These are phyloP conservation scores for Haberlea rhodopensis DNA, from an alignment of 257 asterid species.

Conservation along the genomic window DNA sequence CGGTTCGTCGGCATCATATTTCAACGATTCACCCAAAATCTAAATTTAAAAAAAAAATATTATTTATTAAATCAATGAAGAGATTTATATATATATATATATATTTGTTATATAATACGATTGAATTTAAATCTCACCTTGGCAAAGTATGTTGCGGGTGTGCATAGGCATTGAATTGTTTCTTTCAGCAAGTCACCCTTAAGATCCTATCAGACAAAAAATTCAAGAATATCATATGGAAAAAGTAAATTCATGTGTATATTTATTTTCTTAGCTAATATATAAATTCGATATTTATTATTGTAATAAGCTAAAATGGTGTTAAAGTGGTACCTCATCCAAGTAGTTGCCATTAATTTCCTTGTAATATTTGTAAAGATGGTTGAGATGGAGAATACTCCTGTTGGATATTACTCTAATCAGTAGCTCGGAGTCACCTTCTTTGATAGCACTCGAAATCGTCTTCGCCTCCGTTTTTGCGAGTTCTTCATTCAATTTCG, in stretches of 20 bases:
- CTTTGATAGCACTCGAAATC: slow-evolving; percentile 39
- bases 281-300: no score
- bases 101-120: no score
- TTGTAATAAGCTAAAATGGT: no score
- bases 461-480: slow-evolving; percentile 72
- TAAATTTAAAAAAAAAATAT: not conserved
- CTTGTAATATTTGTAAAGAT: slow-evolving; percentile 58
- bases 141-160: slow-evolving; percentile 54
- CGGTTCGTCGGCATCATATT: slow-evolving; percentile 45
- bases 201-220: slow-evolving; percentile 44
- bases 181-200: slow-evolving; percentile 38
- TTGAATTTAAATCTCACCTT: slow-evolving; percentile 38
- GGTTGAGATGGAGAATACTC: slow-evolving; percentile 67
- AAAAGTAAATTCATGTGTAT: no score
- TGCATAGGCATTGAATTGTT: slow-evolving; percentile 61
- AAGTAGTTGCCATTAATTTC: slow-evolving; percentile 53
- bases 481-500: slow-evolving; percentile 43
- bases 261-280: no score
- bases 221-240: no score
- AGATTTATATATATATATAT: no score
- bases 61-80: not conserved
- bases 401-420: slow-evolving; percentile 62
- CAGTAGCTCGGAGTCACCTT: slow-evolving; percentile 40
- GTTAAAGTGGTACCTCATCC: slow-evolving; percentile 71
- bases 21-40: slow-evolving; percentile 53